A percentile compares a stretch with the other conserved stretches of the same genome.
phyloP scores from a whole-genome alignment of 1,284 basidiomycete genomes.

The Trichosporon sp. region DNA sequence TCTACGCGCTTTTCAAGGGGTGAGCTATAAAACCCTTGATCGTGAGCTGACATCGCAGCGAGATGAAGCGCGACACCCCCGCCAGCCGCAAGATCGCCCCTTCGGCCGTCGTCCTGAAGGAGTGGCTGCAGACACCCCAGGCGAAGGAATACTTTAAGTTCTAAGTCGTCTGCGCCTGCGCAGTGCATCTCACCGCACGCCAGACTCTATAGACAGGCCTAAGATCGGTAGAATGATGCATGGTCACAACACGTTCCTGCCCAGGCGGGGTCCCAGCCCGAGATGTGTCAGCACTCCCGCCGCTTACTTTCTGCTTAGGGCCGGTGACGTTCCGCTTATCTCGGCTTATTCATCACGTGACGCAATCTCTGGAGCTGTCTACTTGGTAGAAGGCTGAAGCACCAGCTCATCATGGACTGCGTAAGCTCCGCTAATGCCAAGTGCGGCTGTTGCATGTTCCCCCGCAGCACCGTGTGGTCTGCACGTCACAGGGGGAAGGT shows the following conservation, averaged over 20 bases:
- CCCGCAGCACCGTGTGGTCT: too few species aligned
- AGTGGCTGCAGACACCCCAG: neutral
- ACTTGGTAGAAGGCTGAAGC: too few species aligned
- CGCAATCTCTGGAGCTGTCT: too few species aligned
- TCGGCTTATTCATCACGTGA: conserved; percentile 10
- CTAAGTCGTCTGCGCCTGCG: neutral
- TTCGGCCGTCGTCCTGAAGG: conserved; percentile 21
- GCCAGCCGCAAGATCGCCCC: conserved; percentile 23
- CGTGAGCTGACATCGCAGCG: conserved; percentile 13
- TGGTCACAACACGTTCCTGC: neutral
- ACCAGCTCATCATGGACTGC: too few species aligned
- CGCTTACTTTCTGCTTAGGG: neutral
- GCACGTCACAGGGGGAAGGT: too few species aligned
- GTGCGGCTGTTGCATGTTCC: too few species aligned
- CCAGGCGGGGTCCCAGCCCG: too few species aligned
- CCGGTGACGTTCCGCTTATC: neutral
- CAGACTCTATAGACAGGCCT: too few species aligned
- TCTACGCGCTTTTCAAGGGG: conserved; percentile 28
- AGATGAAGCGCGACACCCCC: conserved; percentile 22
- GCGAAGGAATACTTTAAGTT: conserved; percentile 3
- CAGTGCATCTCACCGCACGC: too few species aligned
- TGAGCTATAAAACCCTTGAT: neutral
- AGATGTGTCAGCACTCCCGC: neutral
- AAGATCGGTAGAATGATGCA: too few species aligned
- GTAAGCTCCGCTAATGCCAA: too few species aligned